Evolutionary conservation across 2,329 filamentous ascomycete genomes (phyloP).

Genomic region (Phyllosticta citrichinensis): DNA sequence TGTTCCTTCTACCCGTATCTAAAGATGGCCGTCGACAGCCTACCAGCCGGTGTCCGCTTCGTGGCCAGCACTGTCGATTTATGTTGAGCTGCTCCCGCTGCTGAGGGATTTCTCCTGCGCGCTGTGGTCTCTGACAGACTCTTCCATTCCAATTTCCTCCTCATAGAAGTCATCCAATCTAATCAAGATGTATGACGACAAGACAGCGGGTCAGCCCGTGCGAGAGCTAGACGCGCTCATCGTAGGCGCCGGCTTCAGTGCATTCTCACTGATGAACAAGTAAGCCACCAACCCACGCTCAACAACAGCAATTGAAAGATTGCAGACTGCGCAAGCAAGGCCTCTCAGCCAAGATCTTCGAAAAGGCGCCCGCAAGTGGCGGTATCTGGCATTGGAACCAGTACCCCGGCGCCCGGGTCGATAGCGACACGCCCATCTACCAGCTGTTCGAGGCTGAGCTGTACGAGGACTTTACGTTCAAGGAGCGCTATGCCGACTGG

Average conservation of each 20-base stretch:
- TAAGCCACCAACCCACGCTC: background rate
- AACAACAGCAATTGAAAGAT: background rate
- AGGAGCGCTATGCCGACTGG: slow-evolving; percentile 17
- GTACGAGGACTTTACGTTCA: slow-evolving; percentile 16
- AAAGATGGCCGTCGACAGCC: background rate
- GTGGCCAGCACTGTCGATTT: background rate
- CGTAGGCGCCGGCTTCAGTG: slow-evolving; percentile 21
- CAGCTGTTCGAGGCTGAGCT: slow-evolving; percentile 21
- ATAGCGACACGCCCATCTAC: slow-evolving; percentile 22
- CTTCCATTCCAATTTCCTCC: background rate
- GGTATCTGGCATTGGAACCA: slow-evolving; percentile 29
- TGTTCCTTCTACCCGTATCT: background rate
- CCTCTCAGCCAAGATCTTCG: slow-evolving; percentile 16
- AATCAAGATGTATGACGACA: background rate
- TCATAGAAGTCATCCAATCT: background rate
- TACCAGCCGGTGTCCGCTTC: background rate
- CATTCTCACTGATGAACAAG: slow-evolving; percentile 15
- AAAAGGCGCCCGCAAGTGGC: slow-evolving; percentile 19
- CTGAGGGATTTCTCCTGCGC: background rate
- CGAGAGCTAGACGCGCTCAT: slow-evolving; percentile 16
- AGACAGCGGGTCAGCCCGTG: background rate
- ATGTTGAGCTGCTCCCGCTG: background rate
- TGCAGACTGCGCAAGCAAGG: slow-evolving; percentile 16
- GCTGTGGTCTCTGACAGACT: background rate
- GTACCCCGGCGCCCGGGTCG: slow-evolving; percentile 24